These are phyloP conservation scores for Aspergillus cavernicola DNA, from an alignment of 495 filamentous ascomycete genomes.

Conservation along the genomic window DNA sequence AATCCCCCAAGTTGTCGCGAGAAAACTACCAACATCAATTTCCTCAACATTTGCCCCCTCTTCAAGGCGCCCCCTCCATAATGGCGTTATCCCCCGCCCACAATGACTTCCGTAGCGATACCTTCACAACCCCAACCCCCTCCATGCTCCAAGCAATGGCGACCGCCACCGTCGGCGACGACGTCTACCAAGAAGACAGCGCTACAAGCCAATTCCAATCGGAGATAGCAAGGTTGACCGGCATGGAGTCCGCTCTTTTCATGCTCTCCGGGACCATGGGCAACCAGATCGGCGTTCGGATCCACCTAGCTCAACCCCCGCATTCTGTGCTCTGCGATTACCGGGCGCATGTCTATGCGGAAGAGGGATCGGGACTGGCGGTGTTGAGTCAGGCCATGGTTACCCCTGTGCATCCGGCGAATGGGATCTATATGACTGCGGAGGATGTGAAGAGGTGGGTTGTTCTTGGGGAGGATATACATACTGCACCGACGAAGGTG, in stretches of 20 bases:
- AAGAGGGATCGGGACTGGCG: conserved; percentile 71
- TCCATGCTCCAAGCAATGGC: conserved; percentile 65
- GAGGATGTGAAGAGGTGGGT: conserved; percentile 59
- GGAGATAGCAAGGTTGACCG: conserved; percentile 61
- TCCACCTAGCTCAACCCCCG: conserved; percentile 59
- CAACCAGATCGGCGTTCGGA: conserved; percentile 69
- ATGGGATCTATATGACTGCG: conserved; percentile 63
- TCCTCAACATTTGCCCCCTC: too few species aligned
- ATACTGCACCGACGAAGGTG: conserved; percentile 30
- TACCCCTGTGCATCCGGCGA: conserved; percentile 54
- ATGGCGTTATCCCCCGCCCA: too few species aligned
- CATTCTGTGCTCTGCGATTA: conserved; percentile 67
- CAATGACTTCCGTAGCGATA: conserved; percentile 49
- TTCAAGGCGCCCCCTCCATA: too few species aligned
- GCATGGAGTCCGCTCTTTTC: conserved; percentile 65
- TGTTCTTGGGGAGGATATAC: conserved; percentile 30
- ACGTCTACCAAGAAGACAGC: conserved; percentile 64
- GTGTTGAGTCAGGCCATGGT: conserved; percentile 57
- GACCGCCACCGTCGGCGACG: conserved; percentile 59
- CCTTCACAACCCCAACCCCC: conserved; percentile 69
- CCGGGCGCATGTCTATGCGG: conserved; percentile 61
- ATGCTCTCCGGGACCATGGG: conserved; percentile 83
- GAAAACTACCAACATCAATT: too few species aligned
- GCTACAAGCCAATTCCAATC: conserved; percentile 65
- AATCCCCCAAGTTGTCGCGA: too few species aligned